Percentiles rank a stretch among this genome's conserved stretches.
Conservation (phyloP, 495 filamentous ascomycete species). For the Trichoderma reesei region DNA sequence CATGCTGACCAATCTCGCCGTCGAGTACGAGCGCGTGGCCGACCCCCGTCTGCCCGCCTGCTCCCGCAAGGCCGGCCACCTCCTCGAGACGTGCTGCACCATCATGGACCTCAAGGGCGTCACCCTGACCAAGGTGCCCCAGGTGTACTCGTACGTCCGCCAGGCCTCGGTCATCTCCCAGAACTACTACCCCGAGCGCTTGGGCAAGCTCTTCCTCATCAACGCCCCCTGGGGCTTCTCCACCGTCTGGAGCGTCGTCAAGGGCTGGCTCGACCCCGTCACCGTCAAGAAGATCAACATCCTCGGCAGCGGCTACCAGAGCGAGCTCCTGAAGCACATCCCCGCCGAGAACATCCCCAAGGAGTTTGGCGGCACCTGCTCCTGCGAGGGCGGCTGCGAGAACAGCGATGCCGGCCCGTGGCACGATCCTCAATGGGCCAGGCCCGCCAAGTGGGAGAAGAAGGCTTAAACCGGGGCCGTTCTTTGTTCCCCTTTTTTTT, state of each 20-base stretch:
- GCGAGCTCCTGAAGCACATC: conserved; percentile 73
- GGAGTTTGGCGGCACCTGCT: conserved; percentile 74
- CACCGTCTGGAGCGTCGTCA: conserved; percentile 71
- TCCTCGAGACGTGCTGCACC: conserved; percentile 94
- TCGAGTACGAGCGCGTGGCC: conserved; percentile 90
- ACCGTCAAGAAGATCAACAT: conserved; percentile 95
- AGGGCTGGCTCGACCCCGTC: conserved; percentile 89
- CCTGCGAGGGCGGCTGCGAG: conserved; percentile 74
- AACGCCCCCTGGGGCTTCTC: conserved; percentile 95
- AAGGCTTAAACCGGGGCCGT: conserved; percentile 19
- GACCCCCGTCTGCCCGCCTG: conserved; percentile 92
- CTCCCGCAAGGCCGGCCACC: conserved; percentile 78
- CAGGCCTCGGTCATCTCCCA: conserved; percentile 61
- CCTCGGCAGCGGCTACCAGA: conserved; percentile 69
- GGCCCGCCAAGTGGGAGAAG: conserved; percentile 59
- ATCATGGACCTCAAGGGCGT: conserved; percentile 97
- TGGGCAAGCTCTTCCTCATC: conserved; percentile 84
- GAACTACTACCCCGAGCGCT: conserved; percentile 96
- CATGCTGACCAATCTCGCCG: conserved; percentile 91
- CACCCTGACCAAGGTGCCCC: conserved; percentile 64
- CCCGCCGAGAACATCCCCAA: conserved; percentile 85
- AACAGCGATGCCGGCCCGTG: conserved; percentile 88
- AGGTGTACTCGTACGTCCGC: conserved; percentile 65
- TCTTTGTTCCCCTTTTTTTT: conserved; percentile 12
- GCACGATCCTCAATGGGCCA: conserved; percentile 68